Conservation (phyloP, 495 filamentous ascomycete genomes). For the Tuber umbilicatum region DNA sequence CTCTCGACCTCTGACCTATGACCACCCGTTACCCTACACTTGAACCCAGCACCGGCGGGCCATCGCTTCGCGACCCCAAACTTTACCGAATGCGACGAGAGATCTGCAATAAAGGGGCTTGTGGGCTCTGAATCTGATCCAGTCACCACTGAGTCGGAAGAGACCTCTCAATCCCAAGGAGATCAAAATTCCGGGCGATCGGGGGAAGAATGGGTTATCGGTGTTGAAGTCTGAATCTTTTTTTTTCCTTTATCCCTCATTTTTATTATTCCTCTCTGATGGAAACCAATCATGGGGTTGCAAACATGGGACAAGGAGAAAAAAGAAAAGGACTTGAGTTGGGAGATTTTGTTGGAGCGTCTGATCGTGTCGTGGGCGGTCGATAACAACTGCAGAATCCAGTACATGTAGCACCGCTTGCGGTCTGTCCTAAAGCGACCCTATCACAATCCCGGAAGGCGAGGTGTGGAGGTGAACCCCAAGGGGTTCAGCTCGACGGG, state of each 20-base stretch:
- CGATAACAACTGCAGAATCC: background rate
- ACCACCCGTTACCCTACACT: background rate
- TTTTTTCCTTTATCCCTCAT: background rate
- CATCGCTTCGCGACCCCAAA: background rate
- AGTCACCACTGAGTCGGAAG: slow-evolving; percentile 2
- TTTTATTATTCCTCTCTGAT: background rate
- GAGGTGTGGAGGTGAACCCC: background rate
- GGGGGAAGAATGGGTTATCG: background rate
- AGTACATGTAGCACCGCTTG: background rate
- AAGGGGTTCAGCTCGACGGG: background rate
- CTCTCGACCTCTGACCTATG: background rate
- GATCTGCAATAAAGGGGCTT: background rate
- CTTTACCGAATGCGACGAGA: background rate
- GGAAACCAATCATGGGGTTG: background rate
- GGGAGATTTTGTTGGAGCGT: background rate
- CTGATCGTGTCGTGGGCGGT: background rate
- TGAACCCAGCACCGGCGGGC: background rate
- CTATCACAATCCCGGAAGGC: background rate
- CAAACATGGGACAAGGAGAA: background rate
- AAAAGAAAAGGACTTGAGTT: background rate
- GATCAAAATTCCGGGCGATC: background rate
- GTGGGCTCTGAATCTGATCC: background rate
- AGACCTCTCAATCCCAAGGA: background rate
- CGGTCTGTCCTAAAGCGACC: background rate
- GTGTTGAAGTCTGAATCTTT: background rate